These are phyloP conservation scores for Sclerotinia spermophila DNA, from an alignment of 2,329 filamentous ascomycete species.

Conservation along the genomic window DNA sequence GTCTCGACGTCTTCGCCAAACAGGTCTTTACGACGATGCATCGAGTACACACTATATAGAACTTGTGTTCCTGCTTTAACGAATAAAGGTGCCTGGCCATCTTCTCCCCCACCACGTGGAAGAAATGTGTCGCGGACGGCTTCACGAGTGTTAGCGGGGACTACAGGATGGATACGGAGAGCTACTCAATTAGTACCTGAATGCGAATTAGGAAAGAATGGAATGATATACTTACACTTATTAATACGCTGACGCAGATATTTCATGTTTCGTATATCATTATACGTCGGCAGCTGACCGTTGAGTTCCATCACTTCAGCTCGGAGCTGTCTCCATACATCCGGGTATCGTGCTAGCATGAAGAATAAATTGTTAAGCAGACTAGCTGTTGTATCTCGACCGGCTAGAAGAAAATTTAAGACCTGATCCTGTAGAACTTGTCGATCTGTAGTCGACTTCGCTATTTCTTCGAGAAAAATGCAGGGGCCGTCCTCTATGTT, in stretches of 20 bases:
- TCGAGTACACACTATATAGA: slow-evolving; percentile 27
- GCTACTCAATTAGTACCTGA: slow-evolving; percentile 20
- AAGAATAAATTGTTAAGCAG: slow-evolving; percentile 39
- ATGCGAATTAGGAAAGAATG: not conserved
- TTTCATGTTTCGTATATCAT: slow-evolving; percentile 48
- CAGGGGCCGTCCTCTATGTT: slow-evolving; percentile 20
- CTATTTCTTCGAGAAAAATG: slow-evolving; percentile 49
- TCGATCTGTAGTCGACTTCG: slow-evolving; percentile 42
- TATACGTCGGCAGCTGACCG: slow-evolving; percentile 42
- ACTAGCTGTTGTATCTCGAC: slow-evolving; percentile 42
- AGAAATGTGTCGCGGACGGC: slow-evolving; percentile 29
- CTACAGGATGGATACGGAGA: slow-evolving; percentile 40
- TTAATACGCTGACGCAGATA: slow-evolving; percentile 55
- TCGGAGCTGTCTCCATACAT: slow-evolving; percentile 35
- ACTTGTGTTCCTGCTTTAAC: slow-evolving; percentile 27
- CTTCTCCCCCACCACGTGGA: slow-evolving; percentile 34
- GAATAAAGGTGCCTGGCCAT: slow-evolving; percentile 32
- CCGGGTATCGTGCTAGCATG: slow-evolving; percentile 29
- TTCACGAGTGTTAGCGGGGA: slow-evolving; percentile 30
- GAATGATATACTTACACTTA: slow-evolving; percentile 45
- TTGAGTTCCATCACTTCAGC: slow-evolving; percentile 34
- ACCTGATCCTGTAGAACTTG: slow-evolving; percentile 38
- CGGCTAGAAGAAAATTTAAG: slow-evolving; percentile 38
- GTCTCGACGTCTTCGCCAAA: slow-evolving; percentile 41
- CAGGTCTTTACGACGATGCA: slow-evolving; percentile 40